These are phyloP conservation scores for Cyclostephanos invisitatus DNA, from an alignment of 108 stramenopile genomes.

Conservation along the genomic window DNA sequence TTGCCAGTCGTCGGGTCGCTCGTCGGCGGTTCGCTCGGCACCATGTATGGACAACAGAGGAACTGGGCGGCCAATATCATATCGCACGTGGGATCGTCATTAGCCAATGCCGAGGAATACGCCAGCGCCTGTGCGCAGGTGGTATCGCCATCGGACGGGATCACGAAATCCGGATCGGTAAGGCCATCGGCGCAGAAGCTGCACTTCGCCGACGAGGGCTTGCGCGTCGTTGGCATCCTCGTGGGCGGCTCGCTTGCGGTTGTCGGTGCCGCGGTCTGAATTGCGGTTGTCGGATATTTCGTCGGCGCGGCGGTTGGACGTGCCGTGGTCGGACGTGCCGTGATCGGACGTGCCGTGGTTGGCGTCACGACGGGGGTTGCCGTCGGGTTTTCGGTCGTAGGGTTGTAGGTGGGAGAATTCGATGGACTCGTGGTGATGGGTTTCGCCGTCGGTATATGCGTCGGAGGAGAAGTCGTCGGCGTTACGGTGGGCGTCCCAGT, in stretches of 20 bases:
- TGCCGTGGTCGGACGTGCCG: no score
- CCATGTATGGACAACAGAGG: background rate
- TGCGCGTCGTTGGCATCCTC: background rate
- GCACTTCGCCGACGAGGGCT: background rate
- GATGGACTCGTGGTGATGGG: no score
- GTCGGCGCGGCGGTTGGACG: no score
- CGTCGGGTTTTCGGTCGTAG: no score
- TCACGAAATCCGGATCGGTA: background rate
- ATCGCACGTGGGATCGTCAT: background rate
- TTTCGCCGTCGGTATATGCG: no score
- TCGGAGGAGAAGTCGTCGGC: no score
- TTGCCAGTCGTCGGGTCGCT: background rate
- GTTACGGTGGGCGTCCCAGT: no score
- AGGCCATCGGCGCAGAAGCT: slow-evolving; percentile 1
- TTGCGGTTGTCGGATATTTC: no score
- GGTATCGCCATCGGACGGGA: background rate
- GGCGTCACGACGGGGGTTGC: no score
- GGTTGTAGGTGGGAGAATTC: no score
- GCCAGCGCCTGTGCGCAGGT: background rate
- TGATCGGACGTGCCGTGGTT: no score
- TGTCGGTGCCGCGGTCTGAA: no score
- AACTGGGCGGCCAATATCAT: background rate
- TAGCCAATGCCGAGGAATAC: background rate
- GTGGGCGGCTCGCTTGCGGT: background rate
- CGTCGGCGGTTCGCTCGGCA: background rate